Conservation (phyloP, 257 asterid species). For the Rauvolfia tetraphylla region DNA sequence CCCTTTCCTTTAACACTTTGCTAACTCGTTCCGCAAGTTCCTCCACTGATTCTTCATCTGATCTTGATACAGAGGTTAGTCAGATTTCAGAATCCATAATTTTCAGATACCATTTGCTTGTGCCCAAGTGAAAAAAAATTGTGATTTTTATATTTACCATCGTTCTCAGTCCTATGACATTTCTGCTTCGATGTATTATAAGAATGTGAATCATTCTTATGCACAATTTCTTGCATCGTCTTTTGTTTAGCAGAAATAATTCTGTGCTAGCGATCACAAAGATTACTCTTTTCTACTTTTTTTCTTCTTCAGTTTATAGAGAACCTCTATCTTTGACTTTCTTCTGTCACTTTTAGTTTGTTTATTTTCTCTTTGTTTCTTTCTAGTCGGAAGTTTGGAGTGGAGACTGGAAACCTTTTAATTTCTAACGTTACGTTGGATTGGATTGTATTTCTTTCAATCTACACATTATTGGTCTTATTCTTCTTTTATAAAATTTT, state of each 20-base stretch:
- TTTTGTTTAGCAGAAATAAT: not conserved
- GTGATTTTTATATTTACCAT: not conserved
- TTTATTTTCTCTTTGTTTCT: not conserved
- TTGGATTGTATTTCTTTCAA: no score
- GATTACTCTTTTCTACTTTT: not conserved
- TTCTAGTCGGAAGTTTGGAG: not conserved
- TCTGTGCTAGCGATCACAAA: not conserved
- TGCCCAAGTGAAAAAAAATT: not conserved
- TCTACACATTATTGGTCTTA: no score
- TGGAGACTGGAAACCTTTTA: not conserved
- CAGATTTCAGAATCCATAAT: not conserved
- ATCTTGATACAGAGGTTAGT: conserved; percentile 67
- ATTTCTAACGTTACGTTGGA: no score
- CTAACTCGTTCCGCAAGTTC: conserved; percentile 48
- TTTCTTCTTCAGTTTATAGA: not conserved
- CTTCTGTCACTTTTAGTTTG: not conserved
- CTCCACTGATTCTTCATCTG: conserved; percentile 61
- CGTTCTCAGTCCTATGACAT: not conserved
- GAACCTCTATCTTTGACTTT: not conserved
- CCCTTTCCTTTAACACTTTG: conserved; percentile 59
- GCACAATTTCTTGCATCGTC: not conserved
- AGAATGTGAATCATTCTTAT: not conserved
- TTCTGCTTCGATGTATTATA: not conserved
- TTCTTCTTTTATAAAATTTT: no score
- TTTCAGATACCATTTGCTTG: not conserved